Evolutionary conservation across 2,329 filamentous ascomycete species (phyloP), one percentile per base, ranked within the genome.

Genomic region (Sarocladium kiliense): DNA sequence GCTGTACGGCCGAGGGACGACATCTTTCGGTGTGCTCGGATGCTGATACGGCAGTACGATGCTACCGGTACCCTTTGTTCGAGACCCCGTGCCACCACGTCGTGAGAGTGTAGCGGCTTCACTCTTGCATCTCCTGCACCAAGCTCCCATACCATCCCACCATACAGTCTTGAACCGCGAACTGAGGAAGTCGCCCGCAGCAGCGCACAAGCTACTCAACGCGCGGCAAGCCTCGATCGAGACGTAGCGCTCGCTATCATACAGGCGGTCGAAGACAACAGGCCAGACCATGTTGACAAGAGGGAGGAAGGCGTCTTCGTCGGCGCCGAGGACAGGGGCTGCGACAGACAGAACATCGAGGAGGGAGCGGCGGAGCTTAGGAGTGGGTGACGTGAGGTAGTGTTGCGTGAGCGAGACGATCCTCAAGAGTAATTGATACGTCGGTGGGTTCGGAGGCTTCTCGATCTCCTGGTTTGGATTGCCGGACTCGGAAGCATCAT

Each of bases 251-350:
- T 91, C 86, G 3, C 72, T 60, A 59, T 91, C 88, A 60, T 84
- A 81, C 5, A 91, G 74, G 23, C 85, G 78, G n/a, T 78, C 76
- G 1, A 87, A 74, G 4, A 96, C 74, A 6, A 95, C 87, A 0
- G 92, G 91, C 93, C 93, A 99, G 7, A 97, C 76, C 2, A 88
- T 86, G 69, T 97, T 94, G 62, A 97, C 85, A 0, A 97, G 78
- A 0, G 94, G 94, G 1, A 99, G 73, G 66, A 96, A 97, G 0
- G 85, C 83, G 58, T 92, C 85, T 66, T 96, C 88, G 61, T 97
- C 85, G 3, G 77, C 77, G 0, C 87, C 82, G 2, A 99, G 80
- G 1, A 88, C 79, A 1, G 86, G 82, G 3, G 87, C 81, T 2
- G 91, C 86, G 1, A 85, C 90, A 25, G 80, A 75, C 12, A 97